Base-by-base conservation (phyloP, 2,329 filamentous ascomycete genomes). In the Colletotrichum tanaceti region DNA sequence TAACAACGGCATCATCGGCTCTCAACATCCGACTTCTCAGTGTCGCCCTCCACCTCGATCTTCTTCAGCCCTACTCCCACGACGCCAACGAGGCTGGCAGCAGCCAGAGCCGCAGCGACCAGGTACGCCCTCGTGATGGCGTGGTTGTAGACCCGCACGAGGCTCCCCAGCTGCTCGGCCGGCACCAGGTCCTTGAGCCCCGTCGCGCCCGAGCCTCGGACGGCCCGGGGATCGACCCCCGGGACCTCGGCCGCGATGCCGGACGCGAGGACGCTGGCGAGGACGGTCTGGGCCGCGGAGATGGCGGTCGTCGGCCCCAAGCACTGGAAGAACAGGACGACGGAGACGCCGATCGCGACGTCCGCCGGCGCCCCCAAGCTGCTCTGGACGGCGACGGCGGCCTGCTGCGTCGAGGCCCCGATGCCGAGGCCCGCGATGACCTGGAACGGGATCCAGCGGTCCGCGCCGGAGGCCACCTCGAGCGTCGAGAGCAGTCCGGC, bases 371-470 rank as follows among this genome's bases (percentile, higher is more conserved):
- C 61, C 4, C 2, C 1, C 2, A 68, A 46, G 4, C 28, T 63
- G 22, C 60, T 59, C 14, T 68, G 65, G 3, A 68, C 61, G 0
- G 65, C 65, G 2, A 68, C 61, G 16, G 65, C 65, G 6, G 65
- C 60, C 38, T 68, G 65, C 18, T 68, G 65, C 11, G 65, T 68
- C 18, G 65, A 63, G 0, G 39, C 47, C 1, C 65, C 65, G 43
- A 68, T 65, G 0, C 65, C 65, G n/a, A 68, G 43, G 1, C 65
- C 65, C 1, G 65, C 65, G 2, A 68, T 46, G 46, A 68, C 53
- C 24, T 68, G 65, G 7, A 65, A 68, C 2, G 65, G 77, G 38
- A 80, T 79, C 80, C 80, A 82, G 50, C 74, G 72, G 5, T 64
- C 64, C 5, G 77, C 71, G 3, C 71, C 62, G 6, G 79, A 78